Evolutionary conservation across 495 filamentous ascomycete species (phyloP).

Genomic region (Pyrenopolyporus hunteri): DNA sequence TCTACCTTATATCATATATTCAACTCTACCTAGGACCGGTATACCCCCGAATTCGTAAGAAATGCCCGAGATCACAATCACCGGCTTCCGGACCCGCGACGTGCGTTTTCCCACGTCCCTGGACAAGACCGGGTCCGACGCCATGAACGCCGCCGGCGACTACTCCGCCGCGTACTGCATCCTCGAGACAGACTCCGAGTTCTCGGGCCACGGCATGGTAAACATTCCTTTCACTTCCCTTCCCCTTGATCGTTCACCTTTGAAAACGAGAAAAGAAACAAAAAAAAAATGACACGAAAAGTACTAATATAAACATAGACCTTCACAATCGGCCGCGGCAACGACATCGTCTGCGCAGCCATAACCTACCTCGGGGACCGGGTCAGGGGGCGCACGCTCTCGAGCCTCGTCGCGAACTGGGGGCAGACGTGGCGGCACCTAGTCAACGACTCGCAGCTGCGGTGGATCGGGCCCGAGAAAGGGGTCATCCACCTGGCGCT

Average conservation of each 20-base stretch:
- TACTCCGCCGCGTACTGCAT: slow-evolving; percentile 95
- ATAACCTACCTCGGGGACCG: slow-evolving; percentile 78
- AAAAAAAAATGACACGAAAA: no score
- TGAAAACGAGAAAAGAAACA: not conserved
- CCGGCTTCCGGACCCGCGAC: slow-evolving; percentile 77
- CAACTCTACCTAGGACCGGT: not conserved
- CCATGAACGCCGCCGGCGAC: slow-evolving; percentile 95
- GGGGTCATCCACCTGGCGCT: slow-evolving; percentile 93
- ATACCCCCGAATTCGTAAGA: no score
- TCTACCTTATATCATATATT: not conserved
- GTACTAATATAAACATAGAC: slow-evolving; percentile 61
- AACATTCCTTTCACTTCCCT: slow-evolving; percentile 3
- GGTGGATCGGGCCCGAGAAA: slow-evolving; percentile 96
- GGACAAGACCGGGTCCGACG: slow-evolving; percentile 93
- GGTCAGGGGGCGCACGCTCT: slow-evolving; percentile 73
- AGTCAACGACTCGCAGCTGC: slow-evolving; percentile 85
- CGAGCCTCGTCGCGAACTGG: slow-evolving; percentile 79
- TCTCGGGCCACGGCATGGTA: slow-evolving; percentile 89
- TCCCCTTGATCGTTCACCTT: not conserved
- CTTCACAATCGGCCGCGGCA: slow-evolving; percentile 95
- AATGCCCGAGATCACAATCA: slow-evolving; percentile 77
- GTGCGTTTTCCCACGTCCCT: slow-evolving; percentile 94
- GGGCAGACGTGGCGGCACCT: slow-evolving; percentile 90
- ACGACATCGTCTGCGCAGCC: slow-evolving; percentile 88
- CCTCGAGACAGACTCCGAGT: slow-evolving; percentile 75